Evolutionary conservation across 495 filamentous ascomycete species (phyloP).

Genomic region (Aspergillus bertholletiae): DNA sequence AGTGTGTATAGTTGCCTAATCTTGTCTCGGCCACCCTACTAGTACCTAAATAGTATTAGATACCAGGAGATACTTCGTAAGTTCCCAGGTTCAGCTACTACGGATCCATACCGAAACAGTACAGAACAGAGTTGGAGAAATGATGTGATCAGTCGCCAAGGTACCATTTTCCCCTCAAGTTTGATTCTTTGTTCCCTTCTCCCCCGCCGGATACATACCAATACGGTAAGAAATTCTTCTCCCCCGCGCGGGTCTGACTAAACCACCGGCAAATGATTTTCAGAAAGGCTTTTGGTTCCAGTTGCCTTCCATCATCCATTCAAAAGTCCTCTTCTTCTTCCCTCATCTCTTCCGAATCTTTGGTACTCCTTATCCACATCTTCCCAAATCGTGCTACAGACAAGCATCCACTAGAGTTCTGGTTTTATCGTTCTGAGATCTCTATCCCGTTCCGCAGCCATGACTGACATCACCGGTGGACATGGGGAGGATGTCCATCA

Average conservation of each 20-base stretch:
- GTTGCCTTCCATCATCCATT: background rate
- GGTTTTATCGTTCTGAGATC: slow-evolving; percentile 9
- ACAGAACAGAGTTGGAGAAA: background rate
- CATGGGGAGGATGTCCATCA: slow-evolving; percentile 32
- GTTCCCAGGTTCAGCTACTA: background rate
- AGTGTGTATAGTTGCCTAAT: background rate
- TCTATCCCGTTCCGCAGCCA: slow-evolving; percentile 13
- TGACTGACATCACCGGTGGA: slow-evolving; percentile 29
- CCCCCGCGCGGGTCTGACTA: background rate
- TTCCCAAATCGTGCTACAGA: background rate
- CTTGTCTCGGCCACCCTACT: background rate
- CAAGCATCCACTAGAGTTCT: background rate
- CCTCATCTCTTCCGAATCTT: background rate
- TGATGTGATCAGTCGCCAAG: background rate
- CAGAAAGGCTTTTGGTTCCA: background rate
- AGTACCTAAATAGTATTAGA: too few relatives aligned
- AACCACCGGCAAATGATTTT: slow-evolving; percentile 1
- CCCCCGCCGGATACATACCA: slow-evolving; percentile 16
- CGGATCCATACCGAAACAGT: background rate
- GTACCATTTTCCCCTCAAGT: slow-evolving; percentile 6
- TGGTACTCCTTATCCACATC: background rate
- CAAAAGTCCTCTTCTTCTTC: background rate
- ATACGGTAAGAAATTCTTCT: background rate
- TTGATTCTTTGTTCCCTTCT: background rate
- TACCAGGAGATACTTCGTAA: background rate